phyloP scores from a whole-genome alignment of 2,329 filamentous ascomycete species.

The Phialophora tarda region DNA sequence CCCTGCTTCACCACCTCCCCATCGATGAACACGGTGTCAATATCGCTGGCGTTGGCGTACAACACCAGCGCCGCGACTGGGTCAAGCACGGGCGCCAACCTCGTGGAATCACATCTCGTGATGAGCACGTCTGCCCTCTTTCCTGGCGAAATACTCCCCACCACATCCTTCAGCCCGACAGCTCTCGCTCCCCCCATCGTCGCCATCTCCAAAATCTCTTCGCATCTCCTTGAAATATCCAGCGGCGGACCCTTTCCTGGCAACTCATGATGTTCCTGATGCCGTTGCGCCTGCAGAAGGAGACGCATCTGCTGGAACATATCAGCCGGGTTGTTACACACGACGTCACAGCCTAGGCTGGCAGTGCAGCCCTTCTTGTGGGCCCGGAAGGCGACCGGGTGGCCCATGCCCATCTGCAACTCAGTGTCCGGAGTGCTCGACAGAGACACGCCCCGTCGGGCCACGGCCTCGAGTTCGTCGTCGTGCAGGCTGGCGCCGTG shows the following conservation, averaged over 20 bases:
- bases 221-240: conserved; percentile 30
- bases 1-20: conserved; percentile 38
- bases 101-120: conserved; percentile 41
- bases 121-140: conserved; percentile 44
- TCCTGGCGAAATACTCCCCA: conserved; percentile 42
- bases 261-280: conserved; percentile 28
- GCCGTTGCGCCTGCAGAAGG: conserved; percentile 40
- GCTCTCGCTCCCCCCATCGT: conserved; percentile 44
- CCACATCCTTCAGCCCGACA: conserved; percentile 39
- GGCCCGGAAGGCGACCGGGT: conserved; percentile 40
- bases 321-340: conserved; percentile 42
- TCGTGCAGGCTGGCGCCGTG: conserved; percentile 17
- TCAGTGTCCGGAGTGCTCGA: conserved; percentile 44
- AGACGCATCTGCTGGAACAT: conserved; percentile 43
- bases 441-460: conserved; percentile 32
- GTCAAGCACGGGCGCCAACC: conserved; percentile 41
- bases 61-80: conserved; percentile 43
- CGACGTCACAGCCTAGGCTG: conserved; percentile 42
- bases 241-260: conserved; percentile 14
- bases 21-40: conserved; percentile 43
- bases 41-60: conserved; percentile 41
- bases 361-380: conserved; percentile 31
- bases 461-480: conserved; percentile 36
- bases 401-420: conserved; percentile 44
- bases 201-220: conserved; percentile 42